phyloP scores from a whole-genome alignment of 2,329 filamentous ascomycete genomes.

The Ceratocystis lukuohia region DNA sequence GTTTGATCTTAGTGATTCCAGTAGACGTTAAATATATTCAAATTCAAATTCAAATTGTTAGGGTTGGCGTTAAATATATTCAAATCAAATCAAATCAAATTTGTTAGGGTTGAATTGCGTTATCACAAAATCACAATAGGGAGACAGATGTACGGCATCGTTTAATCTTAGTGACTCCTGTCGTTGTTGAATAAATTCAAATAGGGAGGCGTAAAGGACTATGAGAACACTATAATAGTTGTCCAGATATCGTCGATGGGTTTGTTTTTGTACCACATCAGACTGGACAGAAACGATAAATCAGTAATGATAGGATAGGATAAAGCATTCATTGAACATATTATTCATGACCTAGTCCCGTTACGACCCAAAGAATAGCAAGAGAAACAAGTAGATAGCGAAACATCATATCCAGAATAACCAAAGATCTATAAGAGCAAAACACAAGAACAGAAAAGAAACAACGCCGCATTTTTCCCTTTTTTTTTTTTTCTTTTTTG shows the following conservation, averaged over 20 bases:
- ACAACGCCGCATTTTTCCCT: background rate
- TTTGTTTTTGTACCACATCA: no score
- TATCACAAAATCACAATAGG: no score
- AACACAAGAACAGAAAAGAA: background rate
- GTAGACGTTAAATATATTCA: no score
- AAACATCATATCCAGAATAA: background rate
- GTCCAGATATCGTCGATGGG: no score
- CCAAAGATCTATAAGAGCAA: background rate
- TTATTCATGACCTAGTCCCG: background rate
- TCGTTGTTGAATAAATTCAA: no score
- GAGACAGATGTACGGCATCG: no score
- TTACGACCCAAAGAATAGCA: background rate
- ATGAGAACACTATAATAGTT: no score
- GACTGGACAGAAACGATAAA: background rate
- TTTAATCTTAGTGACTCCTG: no score
- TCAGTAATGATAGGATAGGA: background rate
- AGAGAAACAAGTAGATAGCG: constrained; percentile 1
- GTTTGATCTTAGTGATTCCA: no score
- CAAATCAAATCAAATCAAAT: no score
- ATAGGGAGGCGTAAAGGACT: no score
- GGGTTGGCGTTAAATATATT: no score
- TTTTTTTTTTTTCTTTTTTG: background rate
- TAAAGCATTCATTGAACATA: constrained; percentile 12
- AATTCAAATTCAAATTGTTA: background rate
- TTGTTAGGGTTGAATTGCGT: background rate